These are phyloP conservation scores for Withania somnifera DNA, from an alignment of 305 asterid species.

Conservation along the genomic window DNA sequence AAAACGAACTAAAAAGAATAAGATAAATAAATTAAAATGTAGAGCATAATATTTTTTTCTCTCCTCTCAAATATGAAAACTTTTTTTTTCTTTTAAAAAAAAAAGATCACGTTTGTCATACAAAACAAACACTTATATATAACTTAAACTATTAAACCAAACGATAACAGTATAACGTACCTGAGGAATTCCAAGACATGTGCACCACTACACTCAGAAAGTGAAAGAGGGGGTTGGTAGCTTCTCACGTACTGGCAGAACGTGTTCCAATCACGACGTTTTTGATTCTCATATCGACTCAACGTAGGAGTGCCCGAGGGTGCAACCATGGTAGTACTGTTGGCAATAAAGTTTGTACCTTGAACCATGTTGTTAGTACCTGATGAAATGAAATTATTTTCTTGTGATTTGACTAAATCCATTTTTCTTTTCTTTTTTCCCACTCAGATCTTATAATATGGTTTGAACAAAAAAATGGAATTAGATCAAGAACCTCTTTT, in stretches of 20 bases:
- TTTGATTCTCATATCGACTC: slow-evolving; percentile 80
- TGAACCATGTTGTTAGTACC: background rate
- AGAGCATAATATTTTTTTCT: background rate
- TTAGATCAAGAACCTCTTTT: background rate
- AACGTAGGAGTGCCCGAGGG: slow-evolving; percentile 19
- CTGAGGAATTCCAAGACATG: slow-evolving; percentile 57
- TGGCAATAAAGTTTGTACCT: background rate
- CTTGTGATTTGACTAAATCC: slow-evolving; percentile 12
- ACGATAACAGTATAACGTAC: background rate
- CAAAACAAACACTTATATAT: background rate
- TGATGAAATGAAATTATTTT: background rate
- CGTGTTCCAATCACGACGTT: slow-evolving; percentile 82
- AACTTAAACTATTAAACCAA: background rate
- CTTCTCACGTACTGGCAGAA: slow-evolving; percentile 64
- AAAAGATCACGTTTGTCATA: too few species aligned
- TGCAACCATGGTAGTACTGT: slow-evolving; percentile 17
- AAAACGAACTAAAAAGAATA: too few species aligned
- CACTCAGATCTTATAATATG: background rate
- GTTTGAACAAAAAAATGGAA: background rate
- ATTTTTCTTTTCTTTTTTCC: background rate
- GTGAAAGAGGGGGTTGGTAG: slow-evolving; percentile 66
- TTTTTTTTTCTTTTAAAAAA: background rate
- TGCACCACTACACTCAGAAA: slow-evolving; percentile 50
- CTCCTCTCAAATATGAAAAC: too few species aligned
- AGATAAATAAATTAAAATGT: too few species aligned